phyloP scores from a whole-genome alignment of 2,329 filamentous ascomycete species.

The Knoxdaviesia proteae region DNA sequence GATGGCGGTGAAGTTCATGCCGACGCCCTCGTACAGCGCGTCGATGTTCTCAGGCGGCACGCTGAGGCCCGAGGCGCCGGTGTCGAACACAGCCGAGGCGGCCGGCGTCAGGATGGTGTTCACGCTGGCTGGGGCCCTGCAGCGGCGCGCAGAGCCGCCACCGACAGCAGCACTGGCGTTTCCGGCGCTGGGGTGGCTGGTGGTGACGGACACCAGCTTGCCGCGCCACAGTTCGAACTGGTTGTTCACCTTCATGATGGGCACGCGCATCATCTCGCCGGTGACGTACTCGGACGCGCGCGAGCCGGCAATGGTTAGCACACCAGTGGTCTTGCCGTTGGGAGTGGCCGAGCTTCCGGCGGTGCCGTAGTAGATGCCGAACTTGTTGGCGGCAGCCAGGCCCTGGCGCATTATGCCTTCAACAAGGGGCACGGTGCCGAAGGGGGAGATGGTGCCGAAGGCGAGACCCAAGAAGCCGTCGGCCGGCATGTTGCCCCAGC shows the following conservation, averaged over 20 bases:
- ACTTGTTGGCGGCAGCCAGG: slow-evolving; percentile 12
- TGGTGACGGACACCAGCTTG: slow-evolving; percentile 5
- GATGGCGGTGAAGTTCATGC: slow-evolving; percentile 15
- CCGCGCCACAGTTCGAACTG: slow-evolving; percentile 14
- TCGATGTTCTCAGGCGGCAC: slow-evolving; percentile 10
- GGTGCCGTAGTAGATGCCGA: slow-evolving; percentile 12
- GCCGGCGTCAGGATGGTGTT: slow-evolving; percentile 2
- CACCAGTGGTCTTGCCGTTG: slow-evolving; percentile 4
- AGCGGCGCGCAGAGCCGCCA: slow-evolving; percentile 11
- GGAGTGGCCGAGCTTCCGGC: slow-evolving; percentile 4
- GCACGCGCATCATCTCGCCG: slow-evolving; percentile 7
- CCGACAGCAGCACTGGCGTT: slow-evolving; percentile 9
- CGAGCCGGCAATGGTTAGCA: slow-evolving; percentile 14
- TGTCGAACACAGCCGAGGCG: slow-evolving; percentile 12
- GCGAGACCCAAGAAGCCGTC: slow-evolving; percentile 16
- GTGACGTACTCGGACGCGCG: slow-evolving; percentile 11
- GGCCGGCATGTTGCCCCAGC: slow-evolving; percentile 10
- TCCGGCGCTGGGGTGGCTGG: slow-evolving; percentile 1
- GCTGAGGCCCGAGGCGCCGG: slow-evolving; percentile 10
- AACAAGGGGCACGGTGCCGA: slow-evolving; percentile 11
- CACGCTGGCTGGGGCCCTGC: slow-evolving; percentile 8
- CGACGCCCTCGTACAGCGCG: slow-evolving; percentile 13
- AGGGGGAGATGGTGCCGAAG: slow-evolving; percentile 13
- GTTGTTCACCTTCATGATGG: slow-evolving; percentile 3
- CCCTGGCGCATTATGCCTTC: slow-evolving; percentile 12